phyloP scores from a whole-genome alignment of 805 yeast species.

The Lachancea lanzarotensis region DNA sequence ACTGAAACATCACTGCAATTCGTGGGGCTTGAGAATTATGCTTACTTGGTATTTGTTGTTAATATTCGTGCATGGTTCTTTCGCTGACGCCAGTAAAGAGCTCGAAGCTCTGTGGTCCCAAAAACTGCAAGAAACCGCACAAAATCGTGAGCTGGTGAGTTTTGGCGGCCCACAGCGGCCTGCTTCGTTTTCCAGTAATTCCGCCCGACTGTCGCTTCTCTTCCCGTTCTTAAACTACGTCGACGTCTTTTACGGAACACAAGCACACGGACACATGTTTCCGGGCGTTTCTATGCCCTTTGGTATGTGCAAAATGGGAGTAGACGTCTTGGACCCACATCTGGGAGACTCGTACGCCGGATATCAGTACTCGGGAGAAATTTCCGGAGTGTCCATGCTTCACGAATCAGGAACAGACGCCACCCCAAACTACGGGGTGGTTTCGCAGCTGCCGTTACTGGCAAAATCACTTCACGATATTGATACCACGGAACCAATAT shows the following conservation, averaged over 20 bases:
- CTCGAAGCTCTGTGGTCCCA: not conserved
- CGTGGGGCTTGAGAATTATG: not conserved
- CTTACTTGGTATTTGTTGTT: not conserved
- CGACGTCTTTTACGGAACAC: conserved; percentile 34
- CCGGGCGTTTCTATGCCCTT: conserved; percentile 34
- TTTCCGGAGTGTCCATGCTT: conserved; percentile 34
- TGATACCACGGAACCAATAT: conserved; percentile 12
- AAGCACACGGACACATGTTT: conserved; percentile 34
- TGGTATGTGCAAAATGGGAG: conserved; percentile 36
- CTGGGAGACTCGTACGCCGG: conserved; percentile 31
- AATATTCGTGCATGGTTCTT: not conserved
- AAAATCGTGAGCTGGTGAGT: not conserved
- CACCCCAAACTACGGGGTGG: conserved; percentile 34
- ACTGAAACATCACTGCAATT: too few relatives aligned
- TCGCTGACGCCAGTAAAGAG: not conserved
- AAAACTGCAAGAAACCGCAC: not conserved
- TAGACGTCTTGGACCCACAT: conserved; percentile 24
- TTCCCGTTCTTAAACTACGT: conserved; percentile 16
- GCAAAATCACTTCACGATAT: conserved; percentile 9
- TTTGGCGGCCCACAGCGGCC: not conserved
- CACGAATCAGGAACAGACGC: conserved; percentile 39
- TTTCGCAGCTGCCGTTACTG: conserved; percentile 29
- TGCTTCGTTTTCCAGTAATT: not conserved
- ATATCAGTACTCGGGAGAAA: conserved; percentile 28
- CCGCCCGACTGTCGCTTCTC: not conserved